Evolutionary conservation across 2,329 filamentous ascomycete genomes (phyloP), one percentile per base, ranked within the genome.

Genomic region (Phoma sp.): DNA sequence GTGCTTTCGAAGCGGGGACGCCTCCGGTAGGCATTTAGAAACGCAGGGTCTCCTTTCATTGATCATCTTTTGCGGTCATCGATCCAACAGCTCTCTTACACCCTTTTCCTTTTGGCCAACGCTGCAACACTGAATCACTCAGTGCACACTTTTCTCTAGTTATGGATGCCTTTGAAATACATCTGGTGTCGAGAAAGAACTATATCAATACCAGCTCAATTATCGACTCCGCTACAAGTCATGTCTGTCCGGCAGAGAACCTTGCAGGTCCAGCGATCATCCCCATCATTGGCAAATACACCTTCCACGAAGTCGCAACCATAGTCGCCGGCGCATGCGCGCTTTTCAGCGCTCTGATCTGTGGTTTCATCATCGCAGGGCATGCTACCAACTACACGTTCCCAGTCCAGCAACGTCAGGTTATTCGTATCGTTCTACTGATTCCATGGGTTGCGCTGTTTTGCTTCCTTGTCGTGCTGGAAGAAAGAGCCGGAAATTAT

Each of bases 361-460:
- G 61, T 13, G 21, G 49, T 13, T 50, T 56, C 22, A 36, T 65
- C 15, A 51, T 70, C 21, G 44, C 59, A 10, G 37, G 60, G n/a
- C 68, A 71, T 43, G 63, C 68, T 10, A 43, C 51, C n/a, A 63
- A 68, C 40, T 71, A 71, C 53, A 63, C 67, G 36, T 63, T 63
- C 29, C 69, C 69, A 1, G 61, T 69, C 9, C 65, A 71, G 44
- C 68, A 71, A 61, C 65, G 69, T 9, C 68, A 71, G 38, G 55
- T 70, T 33, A 68, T 71, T 13, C 65, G 67, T n/a, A 64, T 71
- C 43, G 24, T 68, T 6, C 45, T 60, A 12, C 54, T 71, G 8
- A 51, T 72, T 17, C 69, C 68, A 17, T 72, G 63, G 64, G 60
- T 71, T 2, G 43, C 63, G n/a, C 21, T 69, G 6, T 65, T 70